Base-by-base conservation (phyloP, 2,329 filamentous ascomycete genomes). In the Alternaria sp. region DNA sequence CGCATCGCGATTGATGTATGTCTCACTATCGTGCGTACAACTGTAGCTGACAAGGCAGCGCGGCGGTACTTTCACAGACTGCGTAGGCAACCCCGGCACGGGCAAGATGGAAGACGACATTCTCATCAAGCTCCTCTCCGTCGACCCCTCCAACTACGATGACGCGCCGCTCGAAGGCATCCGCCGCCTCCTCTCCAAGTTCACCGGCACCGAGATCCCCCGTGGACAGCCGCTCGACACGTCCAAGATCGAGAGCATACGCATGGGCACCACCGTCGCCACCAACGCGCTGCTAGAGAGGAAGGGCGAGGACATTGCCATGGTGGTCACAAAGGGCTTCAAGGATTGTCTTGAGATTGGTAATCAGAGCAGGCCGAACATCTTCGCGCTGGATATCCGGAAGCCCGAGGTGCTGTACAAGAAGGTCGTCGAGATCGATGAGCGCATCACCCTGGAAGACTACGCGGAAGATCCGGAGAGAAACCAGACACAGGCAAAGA, bases 231-330 rank as follows among this genome's bases (percentile, higher is more conserved):
- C 91, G 1, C 83, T 97, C 9, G 93, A 97, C 78, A 97, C 93
- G 1, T 88, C 89, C 17, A 83, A 89, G 74, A 96, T 97, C 71
- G 92, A 96, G 71, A 93, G 91, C 59, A 97, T 97, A 77, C 90
- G 94, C 51, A 97, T 97, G 94, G 94, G 94, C 47, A 97, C 94
- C 1, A 97, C 94, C 0, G 93, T 97, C 12, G 94, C 94, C 10
- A 97, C 94, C 1, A 97, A 97, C 79, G 94, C 94, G 0, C 81
- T 97, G 59, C 85, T 97, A 3, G 94, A 97, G 80, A 86, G 94
- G 61, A 97, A 97, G 80, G 94, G 94, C 51, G 93, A 97, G 81
- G 89, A 88, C 70, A 95, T 96, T 75, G 93, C 92, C 13, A 86
- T 97, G 80, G 88, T 97, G 1, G 92, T 96, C 11, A 97, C 93